Evolutionary conservation across 1,139 yeast genomes (phyloP), one percentile per base, ranked within the genome.

Genomic region (Candida glucosophila): DNA sequence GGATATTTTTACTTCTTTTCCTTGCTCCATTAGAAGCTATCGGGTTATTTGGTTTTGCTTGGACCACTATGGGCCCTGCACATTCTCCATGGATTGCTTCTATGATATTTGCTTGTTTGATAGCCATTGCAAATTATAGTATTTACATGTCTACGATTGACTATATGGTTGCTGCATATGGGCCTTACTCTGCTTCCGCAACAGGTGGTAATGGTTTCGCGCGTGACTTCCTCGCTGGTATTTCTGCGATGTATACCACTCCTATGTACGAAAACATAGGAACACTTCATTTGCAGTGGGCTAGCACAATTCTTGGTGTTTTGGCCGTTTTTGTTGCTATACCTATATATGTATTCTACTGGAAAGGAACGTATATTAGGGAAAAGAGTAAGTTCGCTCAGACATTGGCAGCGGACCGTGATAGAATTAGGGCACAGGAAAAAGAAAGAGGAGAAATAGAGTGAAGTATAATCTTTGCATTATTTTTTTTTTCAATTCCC

Each of bases 131-230:
- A 14, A 55, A 55, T 33, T 55, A 36, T 34, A 45, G 57, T 22
- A 55, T 56, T 30, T 56, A 55, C 37, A 52, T 54, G 59, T 46
- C 59, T 11, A 55, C 63, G 12, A 54, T 56, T 27, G 61, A 55
- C 39, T 55, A 53, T 31, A 54, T 55, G 61, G 44, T 55, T 22
- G 56, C 55, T 3, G 55, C 59, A n/a, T 55, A 55, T 29, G 60
- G 59, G 5, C 55, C 54, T 10, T 55, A 55, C 33, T 49, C 60
- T 17, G 59, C 62, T 3, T 55, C 61, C 10, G 62, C 62, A 5
- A 56, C 63, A 5, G 62, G 62, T 12, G 63, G 63, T 22, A 56
- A 56, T 31, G 63, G 60, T 6, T 54, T 55, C 32, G 55, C 63
- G n/a, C 40, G 63, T 31, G 63, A 56, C 31, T 49, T 55, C 26